Evolutionary conservation across 371 early-diverging fungal species (phyloP).

Genomic region (Zancudomyces culisetae): DNA sequence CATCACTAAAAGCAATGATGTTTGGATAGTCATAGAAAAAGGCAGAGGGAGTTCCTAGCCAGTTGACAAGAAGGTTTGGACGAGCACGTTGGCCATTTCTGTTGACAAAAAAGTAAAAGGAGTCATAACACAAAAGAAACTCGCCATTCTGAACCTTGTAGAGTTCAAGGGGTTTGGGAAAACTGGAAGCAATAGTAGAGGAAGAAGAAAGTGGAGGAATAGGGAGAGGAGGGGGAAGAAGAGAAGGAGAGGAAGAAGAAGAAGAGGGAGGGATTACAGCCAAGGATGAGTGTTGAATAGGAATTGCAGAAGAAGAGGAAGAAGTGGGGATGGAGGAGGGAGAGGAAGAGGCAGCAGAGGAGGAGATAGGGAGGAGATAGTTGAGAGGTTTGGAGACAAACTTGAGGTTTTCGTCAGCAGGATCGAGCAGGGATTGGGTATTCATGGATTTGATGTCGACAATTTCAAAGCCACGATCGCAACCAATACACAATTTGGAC

Average conservation of each 20-base stretch:
- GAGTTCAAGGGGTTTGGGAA: conserved; percentile 51
- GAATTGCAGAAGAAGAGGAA: no score
- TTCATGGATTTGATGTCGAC: conserved; percentile 65
- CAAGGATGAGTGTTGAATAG: no score
- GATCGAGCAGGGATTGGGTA: conserved; percentile 60
- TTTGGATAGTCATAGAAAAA: conserved; percentile 61
- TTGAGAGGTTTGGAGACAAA: conserved; percentile 60
- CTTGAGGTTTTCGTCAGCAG: conserved; percentile 53
- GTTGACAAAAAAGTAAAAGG: conserved; percentile 78
- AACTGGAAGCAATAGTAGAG: conserved; percentile 3
- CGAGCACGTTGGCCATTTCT: conserved; percentile 58
- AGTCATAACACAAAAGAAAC: conserved; percentile 78
- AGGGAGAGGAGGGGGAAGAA: neutral
- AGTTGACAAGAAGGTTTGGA: conserved; percentile 50
- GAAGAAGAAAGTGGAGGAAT: conserved; percentile 20
- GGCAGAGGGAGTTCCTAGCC: conserved; percentile 48
- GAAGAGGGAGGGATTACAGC: neutral
- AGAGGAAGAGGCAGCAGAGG: no score
- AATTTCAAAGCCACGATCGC: conserved; percentile 78
- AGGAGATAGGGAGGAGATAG: no score
- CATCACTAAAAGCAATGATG: conserved; percentile 70
- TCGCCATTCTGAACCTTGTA: conserved; percentile 53
- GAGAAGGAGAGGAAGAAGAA: conserved; percentile 6
- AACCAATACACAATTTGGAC: conserved; percentile 66
- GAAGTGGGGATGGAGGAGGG: no score